These are phyloP conservation scores for Canavalia ensiformis DNA, from an alignment of 306 rosid species.

Conservation along the genomic window DNA sequence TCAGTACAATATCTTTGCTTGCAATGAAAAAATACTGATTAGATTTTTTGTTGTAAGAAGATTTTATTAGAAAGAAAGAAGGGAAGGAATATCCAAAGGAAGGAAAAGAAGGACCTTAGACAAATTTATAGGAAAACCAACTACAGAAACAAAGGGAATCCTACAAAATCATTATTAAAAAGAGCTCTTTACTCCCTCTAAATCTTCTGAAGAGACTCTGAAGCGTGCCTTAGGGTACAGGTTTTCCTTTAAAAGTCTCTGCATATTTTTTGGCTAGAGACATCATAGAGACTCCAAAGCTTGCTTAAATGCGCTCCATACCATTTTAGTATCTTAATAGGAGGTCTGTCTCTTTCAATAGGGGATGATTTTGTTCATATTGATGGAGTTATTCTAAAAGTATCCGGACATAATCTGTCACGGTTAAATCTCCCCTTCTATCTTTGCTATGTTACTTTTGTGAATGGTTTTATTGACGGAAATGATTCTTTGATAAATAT, in stretches of 20 bases:
- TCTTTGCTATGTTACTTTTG: not conserved
- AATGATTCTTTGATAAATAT: conserved; percentile 24
- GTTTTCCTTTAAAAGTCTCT: not conserved
- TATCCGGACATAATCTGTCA: not conserved
- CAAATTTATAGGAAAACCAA: conserved; percentile 6
- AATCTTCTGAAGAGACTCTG: not conserved
- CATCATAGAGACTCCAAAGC: not conserved
- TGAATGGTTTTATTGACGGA: not conserved
- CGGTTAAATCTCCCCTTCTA: conserved; percentile 31
- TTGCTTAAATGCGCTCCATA: conserved; percentile 1
- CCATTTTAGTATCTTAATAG: conserved; percentile 19
- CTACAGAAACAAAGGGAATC: not conserved
- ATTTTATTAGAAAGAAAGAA: not conserved
- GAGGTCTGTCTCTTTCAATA: conserved; percentile 1
- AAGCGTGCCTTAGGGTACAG: not conserved
- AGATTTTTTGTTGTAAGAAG: conserved; percentile 4
- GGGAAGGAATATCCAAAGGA: not conserved
- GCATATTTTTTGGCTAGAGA: not conserved
- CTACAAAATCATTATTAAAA: not conserved
- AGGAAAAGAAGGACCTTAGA: not conserved
- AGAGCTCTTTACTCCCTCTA: not conserved
- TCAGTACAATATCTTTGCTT: not conserved
- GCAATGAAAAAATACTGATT: not conserved
- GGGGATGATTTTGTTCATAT: conserved; percentile 20
- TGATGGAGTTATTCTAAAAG: not conserved